A percentile compares a stretch with the other conserved stretches of the same genome.
These are phyloP conservation scores for Claviceps maximensis DNA, from an alignment of 2,329 filamentous ascomycete species.

Conservation along the genomic window DNA sequence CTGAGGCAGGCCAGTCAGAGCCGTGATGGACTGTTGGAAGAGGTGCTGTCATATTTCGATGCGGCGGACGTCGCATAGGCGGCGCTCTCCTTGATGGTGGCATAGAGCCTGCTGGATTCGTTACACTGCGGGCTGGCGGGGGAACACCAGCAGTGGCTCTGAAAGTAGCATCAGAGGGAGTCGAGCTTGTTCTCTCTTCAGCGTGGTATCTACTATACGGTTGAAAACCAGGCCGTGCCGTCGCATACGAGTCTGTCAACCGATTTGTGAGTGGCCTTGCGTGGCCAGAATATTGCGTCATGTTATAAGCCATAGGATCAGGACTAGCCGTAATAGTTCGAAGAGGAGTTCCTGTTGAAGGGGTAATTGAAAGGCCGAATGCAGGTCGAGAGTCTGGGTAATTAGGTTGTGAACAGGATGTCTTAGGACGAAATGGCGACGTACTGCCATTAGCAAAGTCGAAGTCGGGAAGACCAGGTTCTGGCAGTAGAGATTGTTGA, in stretches of 20 bases:
- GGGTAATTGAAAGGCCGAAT: slow-evolving; percentile 8
- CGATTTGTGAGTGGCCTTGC: slow-evolving; percentile 19
- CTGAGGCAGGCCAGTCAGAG: slow-evolving; percentile 12
- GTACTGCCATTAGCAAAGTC: slow-evolving; percentile 9
- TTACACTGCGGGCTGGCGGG: slow-evolving; percentile 22
- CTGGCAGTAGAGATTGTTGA: slow-evolving; percentile 22
- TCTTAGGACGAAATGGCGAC: slow-evolving; percentile 21
- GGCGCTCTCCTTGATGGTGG: slow-evolving; percentile 18
- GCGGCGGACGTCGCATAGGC: slow-evolving; percentile 21
- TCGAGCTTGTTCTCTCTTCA: slow-evolving; percentile 18
- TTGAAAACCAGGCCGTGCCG: slow-evolving; percentile 7
- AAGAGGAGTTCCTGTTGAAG: slow-evolving; percentile 8
- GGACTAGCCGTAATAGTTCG: slow-evolving; percentile 18
- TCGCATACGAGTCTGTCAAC: slow-evolving; percentile 17
- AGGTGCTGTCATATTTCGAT: slow-evolving; percentile 33
- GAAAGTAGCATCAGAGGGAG: slow-evolving; percentile 17
- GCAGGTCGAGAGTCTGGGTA: slow-evolving; percentile 11
- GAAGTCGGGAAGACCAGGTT: slow-evolving; percentile 20
- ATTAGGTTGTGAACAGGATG: slow-evolving; percentile 23
- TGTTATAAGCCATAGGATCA: slow-evolving; percentile 13
- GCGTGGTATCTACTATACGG: slow-evolving; percentile 16
- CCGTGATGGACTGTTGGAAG: slow-evolving; percentile 6
- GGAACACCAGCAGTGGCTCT: slow-evolving; percentile 11
- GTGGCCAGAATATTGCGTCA: slow-evolving; percentile 21
- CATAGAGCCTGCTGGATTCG: slow-evolving; percentile 16